phyloP scores from a whole-genome alignment of 305 asterid species.

The Salvia sclarea region DNA sequence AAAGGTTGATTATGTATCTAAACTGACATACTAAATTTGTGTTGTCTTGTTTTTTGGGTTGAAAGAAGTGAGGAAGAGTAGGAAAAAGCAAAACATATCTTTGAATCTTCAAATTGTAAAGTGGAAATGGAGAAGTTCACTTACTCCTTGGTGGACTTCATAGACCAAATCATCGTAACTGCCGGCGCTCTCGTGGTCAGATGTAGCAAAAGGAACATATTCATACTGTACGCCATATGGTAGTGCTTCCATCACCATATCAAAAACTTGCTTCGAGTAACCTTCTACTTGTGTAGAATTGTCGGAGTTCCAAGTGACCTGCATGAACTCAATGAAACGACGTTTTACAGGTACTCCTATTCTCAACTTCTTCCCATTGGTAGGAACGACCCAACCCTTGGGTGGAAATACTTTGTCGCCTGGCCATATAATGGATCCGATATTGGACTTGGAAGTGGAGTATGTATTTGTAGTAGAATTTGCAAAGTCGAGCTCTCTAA shows the following conservation, averaged over 20 bases:
- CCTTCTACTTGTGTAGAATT: constrained; percentile 45
- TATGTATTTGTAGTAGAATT: not conserved
- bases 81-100: no score
- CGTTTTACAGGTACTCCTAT: constrained; percentile 51
- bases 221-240: constrained; percentile 46
- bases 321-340: constrained; percentile 50
- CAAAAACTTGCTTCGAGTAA: constrained; percentile 52
- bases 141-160: constrained; percentile 58
- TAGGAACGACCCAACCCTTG: constrained; percentile 61
- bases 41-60: not conserved
- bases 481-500: not conserved
- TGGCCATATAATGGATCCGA: constrained; percentile 32
- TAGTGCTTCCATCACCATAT: constrained; percentile 42
- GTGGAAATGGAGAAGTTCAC: constrained; percentile 4
- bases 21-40: not conserved
- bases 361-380: constrained; percentile 48
- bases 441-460: constrained; percentile 19
- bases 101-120: not conserved
- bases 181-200: constrained; percentile 23
- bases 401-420: constrained; percentile 45
- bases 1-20: constrained; percentile 3
- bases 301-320: constrained; percentile 36
- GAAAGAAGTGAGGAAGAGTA: no score
- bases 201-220: constrained; percentile 37
- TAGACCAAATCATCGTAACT: constrained; percentile 44